Evolutionary conservation across 352 stramenopile genomes (phyloP), one percentile per base, ranked within the genome.

Genomic region (Globisporangium alternatum): DNA sequence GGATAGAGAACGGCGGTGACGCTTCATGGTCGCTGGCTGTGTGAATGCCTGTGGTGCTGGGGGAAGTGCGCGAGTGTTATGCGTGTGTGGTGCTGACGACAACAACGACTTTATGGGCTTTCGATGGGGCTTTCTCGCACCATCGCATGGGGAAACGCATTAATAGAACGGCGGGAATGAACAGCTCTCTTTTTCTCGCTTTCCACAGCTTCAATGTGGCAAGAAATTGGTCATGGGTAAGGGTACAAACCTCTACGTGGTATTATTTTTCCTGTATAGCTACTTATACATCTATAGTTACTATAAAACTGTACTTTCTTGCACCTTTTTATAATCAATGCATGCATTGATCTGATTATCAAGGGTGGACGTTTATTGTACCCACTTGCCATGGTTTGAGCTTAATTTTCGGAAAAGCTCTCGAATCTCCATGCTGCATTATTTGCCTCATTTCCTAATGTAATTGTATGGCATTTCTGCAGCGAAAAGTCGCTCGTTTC

Each of bases 141-240:
- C 30, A 28, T 56, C 51, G 17, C 51, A 56, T 56, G 51, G 15
- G 21, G 17, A 7, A 33, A 37, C 19, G 17, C 25, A 58, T 58
- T 58, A 58, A 58, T 58, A 58, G 52, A 43, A 44, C 52, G 12
- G 51, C 43, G 5, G 43, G 43, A 22, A 25, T 41, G 49, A 55
- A 56, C 28, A 25, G 28, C 3, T 55, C 22, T 35, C 9, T 33
- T 9, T 33, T 4, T n/a, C 25, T 54, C 15, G 17, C 25, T 43
- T 57, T 44, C 30, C 52, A 57, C 52, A 57, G 52, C 52, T 57
- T 57, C 52, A 57, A 57, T 57, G 52, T n/a, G 52, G 52, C 41
- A 57, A 8, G 52, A 57, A 57, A 44, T 15, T 7, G 22, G 5
- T 22, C 5, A 10, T 19, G 9, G 47, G 10, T 2, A 13, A 21